These are phyloP conservation scores for Neonectria sp. DNA, from an alignment of 2,329 filamentous ascomycete species.

Conservation along the genomic window DNA sequence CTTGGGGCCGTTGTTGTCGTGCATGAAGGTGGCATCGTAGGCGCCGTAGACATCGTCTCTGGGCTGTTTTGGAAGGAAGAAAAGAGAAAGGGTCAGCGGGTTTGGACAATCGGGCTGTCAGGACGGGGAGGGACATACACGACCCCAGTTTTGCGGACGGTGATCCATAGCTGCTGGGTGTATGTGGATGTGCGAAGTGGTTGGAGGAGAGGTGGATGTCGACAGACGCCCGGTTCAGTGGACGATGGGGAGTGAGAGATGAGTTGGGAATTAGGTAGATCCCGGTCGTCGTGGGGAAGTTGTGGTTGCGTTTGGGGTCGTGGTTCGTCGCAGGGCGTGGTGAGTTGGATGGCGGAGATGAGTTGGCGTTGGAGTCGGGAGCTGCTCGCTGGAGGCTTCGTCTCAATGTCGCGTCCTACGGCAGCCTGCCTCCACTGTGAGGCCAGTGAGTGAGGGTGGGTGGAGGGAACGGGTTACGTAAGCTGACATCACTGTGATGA, in stretches of 20 bases:
- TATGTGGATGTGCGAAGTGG: conserved; percentile 29
- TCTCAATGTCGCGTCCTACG: conserved; percentile 54
- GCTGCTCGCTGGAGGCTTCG: conserved; percentile 34
- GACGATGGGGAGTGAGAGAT: background rate
- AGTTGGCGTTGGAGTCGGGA: conserved; percentile 30
- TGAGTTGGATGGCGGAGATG: conserved; percentile 33
- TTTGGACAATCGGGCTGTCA: conserved; percentile 30
- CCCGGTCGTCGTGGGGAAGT: conserved; percentile 17
- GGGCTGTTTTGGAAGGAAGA: conserved; percentile 73
- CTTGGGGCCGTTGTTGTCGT: conserved; percentile 76
- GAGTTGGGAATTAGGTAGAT: conserved; percentile 7
- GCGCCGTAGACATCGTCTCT: conserved; percentile 97
- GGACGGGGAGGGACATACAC: conserved; percentile 65
- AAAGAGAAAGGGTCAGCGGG: conserved; percentile 20
- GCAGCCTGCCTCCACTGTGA: conserved; percentile 51
- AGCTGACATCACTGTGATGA: conserved; percentile 44
- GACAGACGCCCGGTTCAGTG: background rate
- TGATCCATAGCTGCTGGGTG: conserved; percentile 72
- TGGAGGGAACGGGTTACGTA: conserved; percentile 46
- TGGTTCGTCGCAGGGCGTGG: background rate
- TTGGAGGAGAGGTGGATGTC: conserved; percentile 18
- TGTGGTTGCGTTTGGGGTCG: conserved; percentile 13
- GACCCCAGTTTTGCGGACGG: conserved; percentile 80
- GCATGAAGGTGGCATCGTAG: conserved; percentile 91
- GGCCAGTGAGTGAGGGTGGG: conserved; percentile 12